phyloP scores from a whole-genome alignment of 768 basidiomycete species.

The Trametes maxima region DNA sequence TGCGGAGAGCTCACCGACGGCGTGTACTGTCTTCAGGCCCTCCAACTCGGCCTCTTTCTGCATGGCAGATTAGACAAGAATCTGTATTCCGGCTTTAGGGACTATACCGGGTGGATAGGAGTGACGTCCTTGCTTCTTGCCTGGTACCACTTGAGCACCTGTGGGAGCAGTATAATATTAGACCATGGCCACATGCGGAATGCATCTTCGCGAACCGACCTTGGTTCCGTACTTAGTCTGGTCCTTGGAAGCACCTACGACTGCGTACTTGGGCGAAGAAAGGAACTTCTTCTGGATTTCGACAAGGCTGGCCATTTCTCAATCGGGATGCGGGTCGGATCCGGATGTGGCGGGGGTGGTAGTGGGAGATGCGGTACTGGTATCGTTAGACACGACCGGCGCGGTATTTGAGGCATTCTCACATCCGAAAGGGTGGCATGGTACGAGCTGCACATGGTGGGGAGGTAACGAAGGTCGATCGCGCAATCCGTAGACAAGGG shows the following conservation, averaged over 20 bases:
- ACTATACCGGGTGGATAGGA: constrained; percentile 73
- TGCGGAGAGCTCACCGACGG: constrained; percentile 56
- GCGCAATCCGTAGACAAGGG: constrained; percentile 9
- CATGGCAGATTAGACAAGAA: neutral
- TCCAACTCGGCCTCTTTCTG: constrained; percentile 76
- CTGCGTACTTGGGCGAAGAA: constrained; percentile 65
- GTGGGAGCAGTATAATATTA: neutral
- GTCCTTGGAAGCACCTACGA: constrained; percentile 84
- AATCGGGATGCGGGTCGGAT: neutral
- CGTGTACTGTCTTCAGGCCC: constrained; percentile 56
- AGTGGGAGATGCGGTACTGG: neutral
- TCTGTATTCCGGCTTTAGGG: neutral
- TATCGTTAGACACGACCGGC: neutral
- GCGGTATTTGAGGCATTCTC: constrained; percentile 21
- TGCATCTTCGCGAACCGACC: constrained; percentile 37
- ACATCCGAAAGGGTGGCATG: constrained; percentile 17
- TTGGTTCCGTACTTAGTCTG: constrained; percentile 78
- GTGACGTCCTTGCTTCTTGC: constrained; percentile 57
- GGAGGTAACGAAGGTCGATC: constrained; percentile 14
- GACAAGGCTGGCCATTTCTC: constrained; percentile 32
- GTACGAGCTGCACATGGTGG: constrained; percentile 8
- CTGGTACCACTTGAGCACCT: constrained; percentile 83
- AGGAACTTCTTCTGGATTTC: constrained; percentile 60
- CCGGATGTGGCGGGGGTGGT: neutral
- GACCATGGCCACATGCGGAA: neutral